phyloP scores from a whole-genome alignment of 1,139 yeast genomes.

The Cylindricascospora bacillispora region DNA sequence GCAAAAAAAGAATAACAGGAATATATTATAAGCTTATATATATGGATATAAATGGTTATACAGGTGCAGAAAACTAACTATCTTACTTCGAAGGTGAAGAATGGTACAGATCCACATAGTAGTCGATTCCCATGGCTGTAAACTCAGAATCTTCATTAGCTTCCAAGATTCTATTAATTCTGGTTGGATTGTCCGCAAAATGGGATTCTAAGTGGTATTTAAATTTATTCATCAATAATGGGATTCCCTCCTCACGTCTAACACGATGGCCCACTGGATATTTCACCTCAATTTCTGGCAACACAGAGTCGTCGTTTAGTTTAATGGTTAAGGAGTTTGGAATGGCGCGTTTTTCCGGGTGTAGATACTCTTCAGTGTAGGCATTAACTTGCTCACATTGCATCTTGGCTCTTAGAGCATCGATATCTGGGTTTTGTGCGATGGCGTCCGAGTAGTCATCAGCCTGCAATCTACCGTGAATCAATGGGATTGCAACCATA shows the following conservation, averaged over 20 bases:
- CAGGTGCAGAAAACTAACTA: too few species aligned
- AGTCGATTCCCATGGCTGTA: slow-evolving; percentile 35
- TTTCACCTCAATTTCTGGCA: slow-evolving; percentile 42
- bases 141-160: slow-evolving; percentile 27
- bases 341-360: slow-evolving; percentile 43
- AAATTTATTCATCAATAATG: slow-evolving; percentile 38
- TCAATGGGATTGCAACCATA: slow-evolving; percentile 45
- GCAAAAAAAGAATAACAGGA: too few species aligned
- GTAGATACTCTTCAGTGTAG: slow-evolving; percentile 40
- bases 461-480: slow-evolving; percentile 42
- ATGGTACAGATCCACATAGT: slow-evolving; percentile 34
- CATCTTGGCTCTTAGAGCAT: slow-evolving; percentile 41
- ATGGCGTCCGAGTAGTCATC: slow-evolving; percentile 41
- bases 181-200: slow-evolving; percentile 25
- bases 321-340: slow-evolving; percentile 42
- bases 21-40: too few species aligned
- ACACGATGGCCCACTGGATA: slow-evolving; percentile 47
- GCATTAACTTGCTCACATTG: slow-evolving; percentile 37
- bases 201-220: slow-evolving; percentile 37
- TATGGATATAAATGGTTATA: too few species aligned
- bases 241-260: slow-evolving; percentile 48
- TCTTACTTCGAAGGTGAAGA: too few species aligned
- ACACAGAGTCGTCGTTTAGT: slow-evolving; percentile 39
- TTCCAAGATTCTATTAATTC: slow-evolving; percentile 30
- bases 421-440: slow-evolving; percentile 41